Evolutionary conservation across 2,329 filamentous ascomycete species (phyloP).

Genomic region (Fusarium brachygibbosum): DNA sequence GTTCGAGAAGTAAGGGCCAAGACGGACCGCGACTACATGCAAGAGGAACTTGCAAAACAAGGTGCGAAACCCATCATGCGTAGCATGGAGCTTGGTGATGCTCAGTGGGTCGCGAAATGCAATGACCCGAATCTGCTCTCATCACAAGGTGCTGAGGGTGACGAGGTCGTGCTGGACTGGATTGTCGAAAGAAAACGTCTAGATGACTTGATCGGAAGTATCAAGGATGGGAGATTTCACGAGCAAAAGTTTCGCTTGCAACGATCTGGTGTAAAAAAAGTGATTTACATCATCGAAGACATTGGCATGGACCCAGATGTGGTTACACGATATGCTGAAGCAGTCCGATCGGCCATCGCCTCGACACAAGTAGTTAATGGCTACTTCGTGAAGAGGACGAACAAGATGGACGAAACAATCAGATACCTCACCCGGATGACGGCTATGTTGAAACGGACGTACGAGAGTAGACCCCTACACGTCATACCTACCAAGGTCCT

Average conservation of each 20-base stretch:
- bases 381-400: slow-evolving; percentile 82
- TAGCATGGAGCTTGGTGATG: slow-evolving; percentile 79
- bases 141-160: slow-evolving; percentile 70
- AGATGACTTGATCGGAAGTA: slow-evolving; percentile 83
- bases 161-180: slow-evolving; percentile 82
- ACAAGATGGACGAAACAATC: slow-evolving; percentile 82
- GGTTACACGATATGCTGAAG: slow-evolving; percentile 71
- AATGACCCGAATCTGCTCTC: slow-evolving; percentile 69
- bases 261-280: slow-evolving; percentile 79
- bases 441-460: slow-evolving; percentile 73
- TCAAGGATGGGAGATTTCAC: slow-evolving; percentile 85
- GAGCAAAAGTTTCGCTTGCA: slow-evolving; percentile 87
- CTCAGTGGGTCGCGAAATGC: slow-evolving; percentile 83
- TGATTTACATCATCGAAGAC: slow-evolving; percentile 84
- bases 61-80: slow-evolving; percentile 76
- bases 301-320: slow-evolving; percentile 70
- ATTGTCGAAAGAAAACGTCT: slow-evolving; percentile 85
- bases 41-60: slow-evolving; percentile 76
- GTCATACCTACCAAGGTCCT: slow-evolving; percentile 77
- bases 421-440: slow-evolving; percentile 82
- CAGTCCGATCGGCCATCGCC: slow-evolving; percentile 79
- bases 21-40: slow-evolving; percentile 82
- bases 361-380: slow-evolving; percentile 83
- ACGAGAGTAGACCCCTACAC: slow-evolving; percentile 69
- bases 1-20: slow-evolving; percentile 79